Conservation (phyloP, 306 rosid genomes). For the Quercus suber region DNA sequence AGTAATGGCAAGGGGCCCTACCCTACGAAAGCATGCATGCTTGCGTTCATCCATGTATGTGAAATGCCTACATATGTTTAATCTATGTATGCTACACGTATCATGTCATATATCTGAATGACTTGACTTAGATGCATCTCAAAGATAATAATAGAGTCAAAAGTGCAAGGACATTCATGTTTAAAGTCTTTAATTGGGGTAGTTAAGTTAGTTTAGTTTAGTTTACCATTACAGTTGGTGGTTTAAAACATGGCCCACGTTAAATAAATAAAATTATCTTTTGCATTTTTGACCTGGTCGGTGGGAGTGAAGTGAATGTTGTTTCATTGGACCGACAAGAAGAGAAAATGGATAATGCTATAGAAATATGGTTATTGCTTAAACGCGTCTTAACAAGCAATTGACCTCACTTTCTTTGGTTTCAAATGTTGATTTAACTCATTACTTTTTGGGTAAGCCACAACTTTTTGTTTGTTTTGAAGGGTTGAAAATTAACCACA, state of each 20-base stretch:
- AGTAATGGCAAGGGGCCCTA: too few relatives aligned
- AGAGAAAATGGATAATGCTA: background rate
- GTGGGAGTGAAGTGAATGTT: background rate
- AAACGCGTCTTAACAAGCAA: background rate
- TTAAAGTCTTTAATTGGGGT: background rate
- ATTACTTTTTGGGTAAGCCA: background rate
- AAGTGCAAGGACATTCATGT: background rate
- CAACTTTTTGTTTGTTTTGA: constrained; percentile 8
- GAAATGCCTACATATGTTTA: too few relatives aligned
- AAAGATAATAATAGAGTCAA: background rate
- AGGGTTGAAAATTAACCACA: background rate
- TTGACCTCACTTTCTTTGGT: background rate
- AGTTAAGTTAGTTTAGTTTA: constrained; percentile 18
- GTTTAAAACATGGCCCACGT: background rate
- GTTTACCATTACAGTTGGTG: constrained; percentile 2
- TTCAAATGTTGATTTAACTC: background rate
- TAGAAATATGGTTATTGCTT: background rate
- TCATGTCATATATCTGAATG: too few relatives aligned
- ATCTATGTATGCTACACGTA: too few relatives aligned
- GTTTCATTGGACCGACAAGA: constrained; percentile 14
- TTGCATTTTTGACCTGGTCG: background rate
- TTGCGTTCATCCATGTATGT: too few relatives aligned
- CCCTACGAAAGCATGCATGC: too few relatives aligned
- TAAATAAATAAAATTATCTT: too few relatives aligned
- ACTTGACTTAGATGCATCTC: too few relatives aligned